Evolutionary conservation across 805 yeast genomes (phyloP).

Genomic region (Maudiozyma saulgeensis): DNA sequence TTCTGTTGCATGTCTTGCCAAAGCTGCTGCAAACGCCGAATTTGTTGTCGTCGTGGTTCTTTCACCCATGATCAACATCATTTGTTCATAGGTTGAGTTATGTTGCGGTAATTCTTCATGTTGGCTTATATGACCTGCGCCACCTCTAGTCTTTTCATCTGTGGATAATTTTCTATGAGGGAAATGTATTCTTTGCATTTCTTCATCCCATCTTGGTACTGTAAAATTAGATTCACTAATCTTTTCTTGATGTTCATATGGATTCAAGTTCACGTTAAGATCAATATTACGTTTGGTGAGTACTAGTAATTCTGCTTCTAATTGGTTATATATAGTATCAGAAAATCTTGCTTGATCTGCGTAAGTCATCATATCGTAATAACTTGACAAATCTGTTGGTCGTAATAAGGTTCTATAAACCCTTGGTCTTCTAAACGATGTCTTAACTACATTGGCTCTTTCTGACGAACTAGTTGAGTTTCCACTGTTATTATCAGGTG

Average conservation of each 20-base stretch:
- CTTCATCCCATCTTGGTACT: constrained; percentile 37
- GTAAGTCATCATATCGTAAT: constrained; percentile 76
- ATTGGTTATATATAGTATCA: constrained; percentile 65
- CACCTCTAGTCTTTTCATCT: constrained; percentile 31
- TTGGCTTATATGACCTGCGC: constrained; percentile 38
- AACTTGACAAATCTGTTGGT: constrained; percentile 73
- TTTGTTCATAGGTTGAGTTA: constrained; percentile 78
- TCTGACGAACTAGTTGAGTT: background rate
- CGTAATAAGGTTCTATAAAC: constrained; percentile 67
- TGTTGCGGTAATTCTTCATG: constrained; percentile 70
- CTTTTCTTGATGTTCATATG: constrained; percentile 40
- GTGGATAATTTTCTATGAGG: constrained; percentile 34
- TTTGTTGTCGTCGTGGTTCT: constrained; percentile 31
- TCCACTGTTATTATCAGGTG: background rate
- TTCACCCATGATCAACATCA: constrained; percentile 66
- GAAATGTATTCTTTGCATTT: constrained; percentile 26
- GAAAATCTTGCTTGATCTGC: constrained; percentile 76
- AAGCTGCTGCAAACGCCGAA: constrained; percentile 32
- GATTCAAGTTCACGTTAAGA: constrained; percentile 63
- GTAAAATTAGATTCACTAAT: constrained; percentile 25
- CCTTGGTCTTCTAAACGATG: constrained; percentile 42
- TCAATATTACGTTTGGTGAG: constrained; percentile 71
- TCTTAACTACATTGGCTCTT: background rate
- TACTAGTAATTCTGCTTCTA: constrained; percentile 82
- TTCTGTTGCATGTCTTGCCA: constrained; percentile 24